Conservation (phyloP, 352 stramenopile species). For the Pythium coloratum region DNA sequence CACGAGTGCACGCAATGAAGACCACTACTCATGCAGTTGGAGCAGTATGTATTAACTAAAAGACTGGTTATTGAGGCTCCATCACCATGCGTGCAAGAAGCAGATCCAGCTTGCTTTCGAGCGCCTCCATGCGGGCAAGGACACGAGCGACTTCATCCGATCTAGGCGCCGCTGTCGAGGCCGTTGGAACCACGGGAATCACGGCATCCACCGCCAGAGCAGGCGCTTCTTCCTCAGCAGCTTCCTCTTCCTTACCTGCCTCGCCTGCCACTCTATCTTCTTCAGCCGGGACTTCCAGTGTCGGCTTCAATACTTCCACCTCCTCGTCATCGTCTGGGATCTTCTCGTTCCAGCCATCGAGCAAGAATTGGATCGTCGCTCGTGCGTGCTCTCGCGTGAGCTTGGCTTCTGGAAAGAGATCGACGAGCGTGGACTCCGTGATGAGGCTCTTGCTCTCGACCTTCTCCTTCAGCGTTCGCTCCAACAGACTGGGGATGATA, state of each 20-base stretch:
- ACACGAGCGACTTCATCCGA: not conserved
- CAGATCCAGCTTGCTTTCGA: conserved; percentile 30
- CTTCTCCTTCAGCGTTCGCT: conserved; percentile 14
- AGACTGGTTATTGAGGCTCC: not conserved
- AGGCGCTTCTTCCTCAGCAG: no score
- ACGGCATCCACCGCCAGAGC: no score
- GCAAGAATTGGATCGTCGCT: conserved; percentile 21
- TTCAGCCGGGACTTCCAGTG: no score
- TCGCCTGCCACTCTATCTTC: not conserved
- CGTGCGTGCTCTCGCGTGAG: conserved; percentile 11
- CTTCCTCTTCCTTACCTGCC: not conserved
- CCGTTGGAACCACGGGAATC: no score
- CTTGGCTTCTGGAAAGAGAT: conserved; percentile 19
- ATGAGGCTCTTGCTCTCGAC: conserved; percentile 5
- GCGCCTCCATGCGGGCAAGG: conserved; percentile 12
- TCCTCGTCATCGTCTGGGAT: not conserved
- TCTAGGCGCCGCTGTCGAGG: not conserved
- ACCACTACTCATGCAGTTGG: no score
- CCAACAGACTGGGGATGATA: conserved; percentile 23
- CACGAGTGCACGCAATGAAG: no score
- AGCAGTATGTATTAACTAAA: no score
- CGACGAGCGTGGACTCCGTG: conserved; percentile 8
- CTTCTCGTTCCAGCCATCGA: conserved; percentile 6
- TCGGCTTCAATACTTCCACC: not conserved
- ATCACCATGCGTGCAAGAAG: conserved; percentile 12